Percentiles rank a stretch among this genome's conserved stretches.
phyloP scores from a whole-genome alignment of 139 green algal genomes.

The Chlamydomonas schloesseri region DNA sequence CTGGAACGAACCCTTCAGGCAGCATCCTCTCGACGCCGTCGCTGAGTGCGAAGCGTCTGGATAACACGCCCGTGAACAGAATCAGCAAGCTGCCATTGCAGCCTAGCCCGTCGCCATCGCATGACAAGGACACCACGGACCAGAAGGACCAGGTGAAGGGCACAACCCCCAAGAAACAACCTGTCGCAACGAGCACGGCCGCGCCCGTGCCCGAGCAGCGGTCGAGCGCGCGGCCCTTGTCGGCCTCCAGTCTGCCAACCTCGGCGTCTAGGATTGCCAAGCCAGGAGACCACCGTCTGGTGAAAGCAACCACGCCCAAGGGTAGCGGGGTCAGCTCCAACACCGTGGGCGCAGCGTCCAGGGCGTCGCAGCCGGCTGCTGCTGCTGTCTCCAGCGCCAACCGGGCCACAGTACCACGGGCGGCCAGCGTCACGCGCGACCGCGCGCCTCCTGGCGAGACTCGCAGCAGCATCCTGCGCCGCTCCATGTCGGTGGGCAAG shows the following conservation, averaged over 20 bases:
- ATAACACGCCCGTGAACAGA: neutral
- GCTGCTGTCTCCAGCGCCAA: neutral
- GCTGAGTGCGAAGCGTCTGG: neutral
- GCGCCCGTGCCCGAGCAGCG: no score
- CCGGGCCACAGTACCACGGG: neutral
- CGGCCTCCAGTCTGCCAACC: no score
- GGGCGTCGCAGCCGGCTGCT: neutral
- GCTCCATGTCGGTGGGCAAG: constrained; percentile 36
- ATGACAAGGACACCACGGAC: neutral
- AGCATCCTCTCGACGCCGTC: no score
- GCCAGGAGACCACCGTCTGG: no score
- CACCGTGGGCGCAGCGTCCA: neutral
- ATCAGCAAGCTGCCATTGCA: neutral
- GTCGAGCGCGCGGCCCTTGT: no score
- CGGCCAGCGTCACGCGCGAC: neutral
- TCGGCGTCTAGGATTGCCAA: no score
- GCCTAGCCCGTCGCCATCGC: neutral
- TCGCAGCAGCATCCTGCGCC: constrained; percentile 16
- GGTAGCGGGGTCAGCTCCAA: no score
- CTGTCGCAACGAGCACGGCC: no score
- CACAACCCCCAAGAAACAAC: no score
- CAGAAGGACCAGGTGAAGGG: neutral
- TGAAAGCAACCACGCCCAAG: no score
- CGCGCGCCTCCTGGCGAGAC: neutral
- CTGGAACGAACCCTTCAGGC: no score